Percentiles rank a stretch among this genome's conserved stretches.
Conservation (phyloP, 768 basidiomycete species). For the Cubamyces lactineus region DNA sequence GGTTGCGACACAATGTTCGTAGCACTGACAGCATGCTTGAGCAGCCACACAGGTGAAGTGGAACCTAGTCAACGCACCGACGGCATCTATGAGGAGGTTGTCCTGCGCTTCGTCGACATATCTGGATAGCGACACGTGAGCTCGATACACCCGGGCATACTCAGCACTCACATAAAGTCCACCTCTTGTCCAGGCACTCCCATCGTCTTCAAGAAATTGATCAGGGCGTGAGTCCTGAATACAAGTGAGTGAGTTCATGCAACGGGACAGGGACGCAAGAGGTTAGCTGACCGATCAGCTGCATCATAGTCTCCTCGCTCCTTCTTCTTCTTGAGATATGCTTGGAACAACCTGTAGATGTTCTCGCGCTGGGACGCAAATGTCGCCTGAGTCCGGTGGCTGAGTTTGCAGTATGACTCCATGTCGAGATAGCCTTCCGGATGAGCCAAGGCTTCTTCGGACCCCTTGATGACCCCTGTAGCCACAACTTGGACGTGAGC, state of each 20-base stretch:
- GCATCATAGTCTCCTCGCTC: slow-evolving; percentile 51
- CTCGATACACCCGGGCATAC: not conserved
- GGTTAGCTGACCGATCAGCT: slow-evolving; percentile 54
- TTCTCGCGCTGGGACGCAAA: slow-evolving; percentile 53
- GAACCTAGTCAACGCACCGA: slow-evolving; percentile 37
- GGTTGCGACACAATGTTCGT: slow-evolving; percentile 62
- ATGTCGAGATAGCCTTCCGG: slow-evolving; percentile 46
- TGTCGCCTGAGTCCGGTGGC: slow-evolving; percentile 54
- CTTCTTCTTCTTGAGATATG: slow-evolving; percentile 54
- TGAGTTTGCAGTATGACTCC: slow-evolving; percentile 49
- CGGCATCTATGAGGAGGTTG: slow-evolving; percentile 65
- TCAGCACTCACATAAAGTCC: slow-evolving; percentile 54
- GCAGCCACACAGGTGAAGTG: not conserved
- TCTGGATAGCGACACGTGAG: slow-evolving; percentile 38
- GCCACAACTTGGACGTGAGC: not conserved
- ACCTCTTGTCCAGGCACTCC: slow-evolving; percentile 46
- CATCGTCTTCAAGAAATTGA: slow-evolving; percentile 32
- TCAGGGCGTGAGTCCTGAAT: slow-evolving; percentile 14
- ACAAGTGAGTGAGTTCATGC: slow-evolving; percentile 39
- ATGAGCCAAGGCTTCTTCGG: slow-evolving; percentile 49
- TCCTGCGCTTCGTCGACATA: slow-evolving; percentile 75
- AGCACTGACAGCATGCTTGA: slow-evolving; percentile 49
- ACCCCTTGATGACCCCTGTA: slow-evolving; percentile 62
- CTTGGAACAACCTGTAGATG: slow-evolving; percentile 57
- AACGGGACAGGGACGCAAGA: too few species aligned